These are phyloP conservation scores for Rhodamnia rubescens DNA, from an alignment of 345 rosid genomes.

Conservation along the genomic window DNA sequence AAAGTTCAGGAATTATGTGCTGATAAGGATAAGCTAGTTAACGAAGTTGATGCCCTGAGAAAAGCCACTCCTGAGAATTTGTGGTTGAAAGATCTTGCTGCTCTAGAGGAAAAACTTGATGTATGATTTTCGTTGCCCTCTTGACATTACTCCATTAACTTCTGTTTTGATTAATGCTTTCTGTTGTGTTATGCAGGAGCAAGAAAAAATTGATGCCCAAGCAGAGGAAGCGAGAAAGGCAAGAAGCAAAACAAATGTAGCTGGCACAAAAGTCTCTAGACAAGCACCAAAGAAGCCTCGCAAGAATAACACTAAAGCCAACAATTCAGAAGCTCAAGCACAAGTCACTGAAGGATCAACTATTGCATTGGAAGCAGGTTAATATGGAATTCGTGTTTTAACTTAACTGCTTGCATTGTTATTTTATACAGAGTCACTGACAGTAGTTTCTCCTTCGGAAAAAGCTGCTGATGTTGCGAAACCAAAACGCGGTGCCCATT, in stretches of 20 bases:
- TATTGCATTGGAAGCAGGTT: conserved; percentile 49
- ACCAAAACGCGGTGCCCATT: conserved; percentile 46
- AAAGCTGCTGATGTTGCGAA: conserved; percentile 33
- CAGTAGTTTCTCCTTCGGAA: conserved; percentile 14
- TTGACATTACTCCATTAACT: background rate
- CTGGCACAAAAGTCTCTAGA: conserved; percentile 26
- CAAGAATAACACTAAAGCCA: conserved; percentile 35
- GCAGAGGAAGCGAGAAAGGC: conserved; percentile 20
- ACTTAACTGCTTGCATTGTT: background rate
- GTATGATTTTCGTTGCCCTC: conserved; percentile 24
- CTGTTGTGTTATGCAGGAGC: conserved; percentile 25
- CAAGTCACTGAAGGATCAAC: conserved; percentile 8
- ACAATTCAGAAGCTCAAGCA: conserved; percentile 4
- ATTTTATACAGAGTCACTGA: background rate
- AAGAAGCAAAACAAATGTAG: conserved; percentile 15
- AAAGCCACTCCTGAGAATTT: conserved; percentile 44
- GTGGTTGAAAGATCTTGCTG: conserved; percentile 70
- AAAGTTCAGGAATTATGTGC: conserved; percentile 55
- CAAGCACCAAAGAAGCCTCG: conserved; percentile 37
- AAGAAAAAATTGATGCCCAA: conserved; percentile 33
- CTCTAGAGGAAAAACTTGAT: conserved; percentile 55
- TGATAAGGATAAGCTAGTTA: conserved; percentile 45
- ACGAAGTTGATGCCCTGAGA: conserved; percentile 47
- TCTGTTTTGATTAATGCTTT: background rate
- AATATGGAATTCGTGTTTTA: background rate